These are phyloP conservation scores for Trypanosoma avium DNA, from an alignment of 208 protist genomes.

Conservation along the genomic window DNA sequence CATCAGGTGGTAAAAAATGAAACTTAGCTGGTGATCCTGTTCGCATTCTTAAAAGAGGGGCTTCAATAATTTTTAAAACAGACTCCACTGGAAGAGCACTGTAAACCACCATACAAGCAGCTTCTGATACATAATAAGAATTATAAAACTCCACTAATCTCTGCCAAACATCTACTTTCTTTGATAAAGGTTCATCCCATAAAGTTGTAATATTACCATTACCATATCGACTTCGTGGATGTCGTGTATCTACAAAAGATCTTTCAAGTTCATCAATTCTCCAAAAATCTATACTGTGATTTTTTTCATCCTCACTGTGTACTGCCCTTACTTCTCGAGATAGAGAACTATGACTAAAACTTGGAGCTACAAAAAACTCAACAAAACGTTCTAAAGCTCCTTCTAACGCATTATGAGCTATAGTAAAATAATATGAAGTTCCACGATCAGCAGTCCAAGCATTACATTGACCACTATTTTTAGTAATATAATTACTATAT, in stretches of 20 bases:
- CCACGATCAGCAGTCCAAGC: slow-evolving; percentile 75
- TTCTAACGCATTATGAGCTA: slow-evolving; percentile 63
- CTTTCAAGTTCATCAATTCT: slow-evolving; percentile 71
- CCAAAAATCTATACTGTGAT: slow-evolving; percentile 86
- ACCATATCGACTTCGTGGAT: slow-evolving; percentile 84
- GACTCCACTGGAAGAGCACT: slow-evolving; percentile 40
- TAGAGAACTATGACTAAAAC: slow-evolving; percentile 74
- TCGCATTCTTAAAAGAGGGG: slow-evolving; percentile 47
- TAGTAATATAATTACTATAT: slow-evolving; percentile 72
- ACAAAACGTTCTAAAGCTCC: slow-evolving; percentile 92
- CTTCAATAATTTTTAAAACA: slow-evolving; percentile 45
- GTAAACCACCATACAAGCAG: slow-evolving; percentile 48
- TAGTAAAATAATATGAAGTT: slow-evolving; percentile 91
- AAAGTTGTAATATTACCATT: slow-evolving; percentile 89
- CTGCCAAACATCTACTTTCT: slow-evolving; percentile 60
- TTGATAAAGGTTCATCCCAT: slow-evolving; percentile 42
- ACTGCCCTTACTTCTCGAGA: slow-evolving; percentile 92
- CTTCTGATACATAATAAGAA: slow-evolving; percentile 58
- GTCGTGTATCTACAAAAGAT: slow-evolving; percentile 43
- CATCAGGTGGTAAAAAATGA: slow-evolving; percentile 25
- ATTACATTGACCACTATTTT: slow-evolving; percentile 79
- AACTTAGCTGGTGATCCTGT: slow-evolving; percentile 25
- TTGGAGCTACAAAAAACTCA: slow-evolving; percentile 93
- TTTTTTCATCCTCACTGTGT: slow-evolving; percentile 93
- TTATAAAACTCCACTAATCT: slow-evolving; percentile 69